These are phyloP conservation scores for Albatrellus ellisii DNA, from an alignment of 768 basidiomycete species.

Conservation along the genomic window DNA sequence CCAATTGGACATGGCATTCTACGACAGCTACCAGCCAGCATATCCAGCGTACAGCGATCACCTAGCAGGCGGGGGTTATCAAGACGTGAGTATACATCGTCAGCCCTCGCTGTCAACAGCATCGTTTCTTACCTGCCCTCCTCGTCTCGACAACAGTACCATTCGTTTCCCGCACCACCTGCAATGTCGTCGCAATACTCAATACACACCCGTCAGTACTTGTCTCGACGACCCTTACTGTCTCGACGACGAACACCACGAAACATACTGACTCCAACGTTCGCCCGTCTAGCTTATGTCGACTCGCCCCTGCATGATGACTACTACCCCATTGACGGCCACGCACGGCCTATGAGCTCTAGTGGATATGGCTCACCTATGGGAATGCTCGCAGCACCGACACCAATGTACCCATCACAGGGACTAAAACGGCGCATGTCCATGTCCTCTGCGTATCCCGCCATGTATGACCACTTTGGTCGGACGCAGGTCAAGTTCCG, in stretches of 20 bases:
- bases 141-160: neutral
- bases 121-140: too few species aligned
- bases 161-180: conserved; percentile 1
- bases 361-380: conserved; percentile 6
- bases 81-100: neutral
- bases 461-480: conserved; percentile 2
- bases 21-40: too few species aligned
- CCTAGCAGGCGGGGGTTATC: too few species aligned
- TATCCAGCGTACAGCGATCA: too few species aligned
- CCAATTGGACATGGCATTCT: too few species aligned
- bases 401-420: conserved; percentile 9
- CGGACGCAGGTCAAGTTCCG: conserved; percentile 10
- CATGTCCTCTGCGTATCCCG: conserved; percentile 2
- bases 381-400: conserved; percentile 6
- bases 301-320: conserved; percentile 10
- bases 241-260: conserved; percentile 1
- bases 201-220: conserved; percentile 8
- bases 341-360: conserved; percentile 9
- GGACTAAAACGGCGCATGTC: conserved; percentile 8
- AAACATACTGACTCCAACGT: conserved; percentile 2
- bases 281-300: conserved; percentile 8
- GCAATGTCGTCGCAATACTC: conserved; percentile 6
- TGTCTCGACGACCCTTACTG: neutral
- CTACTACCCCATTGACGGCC: conserved; percentile 10
- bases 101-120: neutral